Conservation (phyloP, 2,329 filamentous ascomycete species). For the Scedosporium boydii region DNA sequence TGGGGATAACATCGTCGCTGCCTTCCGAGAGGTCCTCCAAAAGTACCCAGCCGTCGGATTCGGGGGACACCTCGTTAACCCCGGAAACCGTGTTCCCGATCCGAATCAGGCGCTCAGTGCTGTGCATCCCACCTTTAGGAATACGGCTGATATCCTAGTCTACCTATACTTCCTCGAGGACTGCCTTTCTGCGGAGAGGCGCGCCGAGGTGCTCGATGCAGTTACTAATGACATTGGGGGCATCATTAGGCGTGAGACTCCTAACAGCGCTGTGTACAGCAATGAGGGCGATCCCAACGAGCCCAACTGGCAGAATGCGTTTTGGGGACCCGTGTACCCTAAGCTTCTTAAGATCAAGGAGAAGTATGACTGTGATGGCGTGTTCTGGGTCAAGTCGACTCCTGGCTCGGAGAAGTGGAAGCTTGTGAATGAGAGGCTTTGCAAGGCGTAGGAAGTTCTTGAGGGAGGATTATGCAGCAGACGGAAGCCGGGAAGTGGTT, state of each 20-base stretch:
- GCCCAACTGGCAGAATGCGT: conserved; percentile 25
- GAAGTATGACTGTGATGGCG: conserved; percentile 28
- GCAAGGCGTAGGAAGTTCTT: background rate
- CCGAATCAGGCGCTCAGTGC: conserved; percentile 21
- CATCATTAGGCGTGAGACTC: conserved; percentile 25
- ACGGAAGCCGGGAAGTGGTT: background rate
- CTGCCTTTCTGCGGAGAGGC: conserved; percentile 30
- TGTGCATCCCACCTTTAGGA: conserved; percentile 28
- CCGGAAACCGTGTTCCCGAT: conserved; percentile 22
- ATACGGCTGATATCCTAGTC: conserved; percentile 24
- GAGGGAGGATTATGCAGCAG: background rate
- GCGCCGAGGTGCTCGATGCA: conserved; percentile 26
- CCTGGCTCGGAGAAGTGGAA: conserved; percentile 36
- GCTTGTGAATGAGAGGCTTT: conserved; percentile 8
- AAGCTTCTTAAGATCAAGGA: conserved; percentile 26
- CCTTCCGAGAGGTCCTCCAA: conserved; percentile 21
- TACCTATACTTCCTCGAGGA: conserved; percentile 21
- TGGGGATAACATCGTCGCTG: conserved; percentile 22
- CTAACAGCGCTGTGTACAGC: conserved; percentile 30
- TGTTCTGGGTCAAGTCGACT: conserved; percentile 33
- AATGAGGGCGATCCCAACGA: conserved; percentile 22
- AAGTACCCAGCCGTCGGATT: conserved; percentile 20
- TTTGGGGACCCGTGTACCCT: conserved; percentile 30
- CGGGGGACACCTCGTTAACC: conserved; percentile 24
- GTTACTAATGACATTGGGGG: conserved; percentile 26